Base-by-base conservation (phyloP, 1,284 basidiomycete species). In the Tylopilus sp. region DNA sequence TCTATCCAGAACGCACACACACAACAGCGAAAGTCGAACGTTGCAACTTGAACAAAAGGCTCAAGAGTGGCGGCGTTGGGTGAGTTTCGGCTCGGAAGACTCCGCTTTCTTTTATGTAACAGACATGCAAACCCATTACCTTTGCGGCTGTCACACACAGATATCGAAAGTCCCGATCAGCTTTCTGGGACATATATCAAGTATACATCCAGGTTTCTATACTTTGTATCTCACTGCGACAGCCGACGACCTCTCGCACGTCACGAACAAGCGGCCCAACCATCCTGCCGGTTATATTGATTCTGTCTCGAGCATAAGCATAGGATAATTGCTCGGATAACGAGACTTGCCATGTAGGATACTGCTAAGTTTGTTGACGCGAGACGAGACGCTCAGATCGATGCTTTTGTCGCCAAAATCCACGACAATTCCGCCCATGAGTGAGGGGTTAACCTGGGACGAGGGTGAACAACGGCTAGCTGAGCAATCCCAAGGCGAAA, bases 361-460 rank as follows among this genome's bases (percentile, higher is more conserved):
- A 59, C 81, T 81, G 80, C 97, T 98, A 69, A 97, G 83, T 75
- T 94, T 94, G 71, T 87, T 96, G 65, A 99, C 92, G 53, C 92
- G 89, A 53, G 89, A 91, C 46, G 86, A 85, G 47, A 97, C 95
- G 61, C 90, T 93, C 56, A 98, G 80, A 74, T 99, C 97, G 61
- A 97, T 89, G 49, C 92, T 94, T 79, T 95, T 95, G 78, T 98
- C 96, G 59, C 93, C 97, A 69, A 99, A 95, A 75, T 99, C 96
- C 48, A 99, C 89, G 51, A 97, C 78, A 54, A 98, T 74, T 49
- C 96, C 96, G 53, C 93, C 94, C 51, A 97, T 73, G 52, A 96
- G 76, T 15, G 82, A 75, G 41, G 92, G 84, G 76, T 96, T 94
- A 63, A 97, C 87, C 89, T 93, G 18, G 53, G 11, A 51, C 31